Evolutionary conservation across 2,329 filamentous ascomycete species (phyloP), one percentile per base, ranked within the genome.

Genomic region (Cladosporium sp.): DNA sequence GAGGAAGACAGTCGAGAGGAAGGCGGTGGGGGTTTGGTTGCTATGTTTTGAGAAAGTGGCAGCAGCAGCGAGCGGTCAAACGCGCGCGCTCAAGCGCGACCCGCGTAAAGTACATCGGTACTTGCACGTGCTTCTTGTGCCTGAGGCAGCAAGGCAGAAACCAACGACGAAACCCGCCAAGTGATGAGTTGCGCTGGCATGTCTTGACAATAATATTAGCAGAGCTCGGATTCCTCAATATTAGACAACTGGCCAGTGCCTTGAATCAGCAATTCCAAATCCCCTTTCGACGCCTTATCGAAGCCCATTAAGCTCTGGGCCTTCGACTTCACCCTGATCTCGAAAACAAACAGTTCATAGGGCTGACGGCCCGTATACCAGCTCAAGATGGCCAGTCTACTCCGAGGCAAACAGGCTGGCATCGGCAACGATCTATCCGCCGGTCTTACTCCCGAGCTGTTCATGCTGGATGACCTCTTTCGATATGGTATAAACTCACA

Each of bases 331-430:
- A 32, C 30, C 18, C 28, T 54, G 18, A 54, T 54, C 28, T 54
- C 26, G 7, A 54, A 54, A 6, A 57, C 54, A 34, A 30, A 25
- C 32, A n/a, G 32, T n/a, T 23, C 49, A 30, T 63, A 65, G 63
- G 57, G 63, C 63, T 65, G 57, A 58, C n/a, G 32, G 57, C 48
- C 46, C 25, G 16, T 34, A 65, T 39, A 46, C 32, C 26, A 71
- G 72, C 65, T 43, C 56, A 36, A 46, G 16, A 97, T 97, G 93
- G 88, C 93, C 64, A 88, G 91, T 73, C 94, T 98, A 76, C 82
- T 99, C 68, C 86, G 95, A 76, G 91, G 91, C 72, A 97, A 96
- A 84, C 95, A 98, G 84, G 88, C 92, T 65, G 95, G 95, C 74
- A 90, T 99, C 72, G 90, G 93, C 76, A 91, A 90, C 79, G 95